Evolutionary conservation across 163 green algal species (phyloP), one percentile per base, ranked within the genome.

Genomic region (Smithsoniella earleae): DNA sequence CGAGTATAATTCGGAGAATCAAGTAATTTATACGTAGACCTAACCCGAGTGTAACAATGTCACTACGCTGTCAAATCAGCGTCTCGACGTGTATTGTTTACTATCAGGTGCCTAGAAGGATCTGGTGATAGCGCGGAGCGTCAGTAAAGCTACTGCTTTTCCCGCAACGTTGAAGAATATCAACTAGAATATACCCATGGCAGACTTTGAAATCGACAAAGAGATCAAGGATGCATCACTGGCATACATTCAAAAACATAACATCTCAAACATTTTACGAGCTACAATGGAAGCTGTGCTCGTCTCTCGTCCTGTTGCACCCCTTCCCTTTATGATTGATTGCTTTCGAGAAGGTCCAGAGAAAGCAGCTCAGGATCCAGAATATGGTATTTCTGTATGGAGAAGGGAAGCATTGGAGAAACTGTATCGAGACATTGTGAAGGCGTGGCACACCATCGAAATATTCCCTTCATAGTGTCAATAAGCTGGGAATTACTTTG

Each of bases 241-340:
- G 0, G 1, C 31, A 8, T 64, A 64, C 13, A 27, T 64, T 8
- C 33, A 25, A 25, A 64, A 64, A 64, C 49, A 64, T 13, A 18
- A 64, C 49, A 10, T 64, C 8, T 1, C 49, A 13, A 13, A 10
- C 25, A 6, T 64, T 6, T 36, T 64, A 27, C 49, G 49, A 25
- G 49, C 31, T 25, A 64, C 49, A 27, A 64, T 64, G 49, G 49
- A 64, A 64, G 49, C 49, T 13, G 8, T 64, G 49, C 49, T 64
- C 6, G 33, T 64, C 13, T 27, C 31, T 64, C 49, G 49, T 8
- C 49, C 49, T 25, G 13, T 13, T 0, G 49, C 49, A 13, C 8
- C 49, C 8, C 31, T 64, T 18, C 49, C 49, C 33, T 64, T 64
- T 18, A 64, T 64, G 49, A 64, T 64, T 27, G 49, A 64, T 13